Base-by-base conservation (phyloP, 306 rosid genomes). In the Prunus armeniaca region DNA sequence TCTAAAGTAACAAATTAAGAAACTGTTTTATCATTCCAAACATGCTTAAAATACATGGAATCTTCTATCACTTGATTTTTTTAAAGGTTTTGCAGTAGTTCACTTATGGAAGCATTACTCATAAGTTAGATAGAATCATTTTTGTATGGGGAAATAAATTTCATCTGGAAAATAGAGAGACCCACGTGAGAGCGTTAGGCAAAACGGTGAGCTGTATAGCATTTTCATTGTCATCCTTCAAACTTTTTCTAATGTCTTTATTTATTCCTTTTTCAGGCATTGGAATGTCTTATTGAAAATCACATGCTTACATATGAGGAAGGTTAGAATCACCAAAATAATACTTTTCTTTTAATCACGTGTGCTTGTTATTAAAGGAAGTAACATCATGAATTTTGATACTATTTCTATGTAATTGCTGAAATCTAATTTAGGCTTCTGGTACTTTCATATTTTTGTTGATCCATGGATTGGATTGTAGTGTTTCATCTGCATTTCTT, bases 221-320 rank as follows among this genome's bases (percentile, higher is more conserved):
- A 27, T 17, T 45, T 50, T 69, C 27, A 51, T 17, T 47, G 46
- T 58, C 38, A 75, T 66, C 50, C n/a, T 54, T 74, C 11, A 27
- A 46, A 50, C 43, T 58, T 55, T 30, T 57, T 38, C 46, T 64
- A 15, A 60, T 74, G 17, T 43, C 72, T 71, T 47, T 46, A 57
- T 77, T 70, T 24, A 50, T 75, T 82, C 52, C 72, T 68, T 85
- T 38, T 72, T 80, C 84, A 95, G 99, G 99, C 99, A 65, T 80
- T 95, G 92, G 99, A 95, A 83, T 89, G 98, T 80, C 97, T 95
- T 38, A 72, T 92, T 84, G 93, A 95, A 75, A 95, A 93, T 86
- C 97, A 95, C 88, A 92, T 92, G 99, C 97, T 92, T 76, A 87
- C 97, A 41, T 88, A 88, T 5, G 92, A 92, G 76, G 99, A 95